phyloP scores from a whole-genome alignment of 768 basidiomycete genomes.

The Gymnopilus dilepis region DNA sequence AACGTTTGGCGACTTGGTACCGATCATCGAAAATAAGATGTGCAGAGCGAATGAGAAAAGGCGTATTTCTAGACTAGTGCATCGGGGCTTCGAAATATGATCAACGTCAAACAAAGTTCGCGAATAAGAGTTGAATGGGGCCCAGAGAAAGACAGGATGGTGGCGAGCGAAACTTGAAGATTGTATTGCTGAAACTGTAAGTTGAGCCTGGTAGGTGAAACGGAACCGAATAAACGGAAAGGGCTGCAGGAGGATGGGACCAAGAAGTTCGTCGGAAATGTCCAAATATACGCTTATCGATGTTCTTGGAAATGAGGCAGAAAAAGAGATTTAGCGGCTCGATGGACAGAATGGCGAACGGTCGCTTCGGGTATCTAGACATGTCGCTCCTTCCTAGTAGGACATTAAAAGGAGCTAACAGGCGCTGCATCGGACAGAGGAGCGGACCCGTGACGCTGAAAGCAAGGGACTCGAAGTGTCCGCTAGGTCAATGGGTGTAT shows the following conservation, averaged over 20 bases:
- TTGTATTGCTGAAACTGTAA: conserved; percentile 1
- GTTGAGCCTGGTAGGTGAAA: conserved; percentile 1
- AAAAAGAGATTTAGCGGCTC: background rate
- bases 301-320: background rate
- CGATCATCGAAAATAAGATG: conserved; percentile 7
- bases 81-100: background rate
- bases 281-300: conserved; percentile 17
- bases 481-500: conserved; percentile 5
- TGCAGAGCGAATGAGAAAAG: conserved; percentile 5
- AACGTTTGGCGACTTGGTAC: background rate
- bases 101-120: background rate
- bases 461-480: background rate
- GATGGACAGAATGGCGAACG: background rate
- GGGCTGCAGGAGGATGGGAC: conserved; percentile 4
- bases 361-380: too few species aligned
- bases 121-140: conserved; percentile 3
- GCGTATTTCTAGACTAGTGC: background rate
- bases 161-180: conserved; percentile 2
- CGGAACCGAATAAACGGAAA: conserved; percentile 18
- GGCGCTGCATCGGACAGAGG: background rate
- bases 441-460: conserved; percentile 9
- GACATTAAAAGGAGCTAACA: conserved; percentile 9
- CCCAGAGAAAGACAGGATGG: background rate
- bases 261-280: background rate
- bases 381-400: too few species aligned